A percentile compares a stretch with the other conserved stretches of the same genome.
phyloP scores from a whole-genome alignment of 169 alveolate genomes.

The Plasmodium malariae region DNA sequence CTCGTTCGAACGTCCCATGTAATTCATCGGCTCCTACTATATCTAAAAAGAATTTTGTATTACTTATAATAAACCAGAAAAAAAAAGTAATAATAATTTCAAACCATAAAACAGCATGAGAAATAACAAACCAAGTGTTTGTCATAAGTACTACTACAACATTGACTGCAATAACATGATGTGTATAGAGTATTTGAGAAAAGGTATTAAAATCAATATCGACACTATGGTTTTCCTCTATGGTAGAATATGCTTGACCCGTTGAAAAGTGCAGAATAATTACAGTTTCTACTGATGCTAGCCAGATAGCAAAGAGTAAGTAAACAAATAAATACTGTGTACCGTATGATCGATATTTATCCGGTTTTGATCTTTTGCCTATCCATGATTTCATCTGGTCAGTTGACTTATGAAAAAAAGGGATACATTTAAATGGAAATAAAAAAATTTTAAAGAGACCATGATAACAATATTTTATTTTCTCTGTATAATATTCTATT shows the following conservation, averaged over 20 bases:
- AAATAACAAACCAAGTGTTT: conserved; percentile 81
- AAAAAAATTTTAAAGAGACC: conserved; percentile 4
- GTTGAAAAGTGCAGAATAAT: conserved; percentile 76
- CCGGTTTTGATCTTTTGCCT: conserved; percentile 77
- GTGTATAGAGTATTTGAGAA: conserved; percentile 82
- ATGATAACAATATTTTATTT: conserved; percentile 56
- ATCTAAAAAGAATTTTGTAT: conserved; percentile 76
- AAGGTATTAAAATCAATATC: conserved; percentile 79
- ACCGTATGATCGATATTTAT: conserved; percentile 79
- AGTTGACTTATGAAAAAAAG: conserved; percentile 38
- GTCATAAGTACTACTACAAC: conserved; percentile 80
- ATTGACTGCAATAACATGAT: conserved; percentile 81
- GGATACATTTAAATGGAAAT: conserved; percentile 45
- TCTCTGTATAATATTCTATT: conserved; percentile 32
- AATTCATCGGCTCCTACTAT: conserved; percentile 84
- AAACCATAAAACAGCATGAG: conserved; percentile 72
- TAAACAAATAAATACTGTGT: conserved; percentile 78
- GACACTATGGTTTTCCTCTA: conserved; percentile 42
- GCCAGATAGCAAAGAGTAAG: conserved; percentile 84
- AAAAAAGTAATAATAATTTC: conserved; percentile 73
- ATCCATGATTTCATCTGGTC: conserved; percentile 75
- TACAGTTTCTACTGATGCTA: conserved; percentile 80
- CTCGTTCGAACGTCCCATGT: conserved; percentile 81
- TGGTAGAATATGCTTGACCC: conserved; percentile 66
- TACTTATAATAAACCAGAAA: conserved; percentile 80